Conservation (phyloP, 805 yeast genomes). For the Jamesozyma piceae region DNA sequence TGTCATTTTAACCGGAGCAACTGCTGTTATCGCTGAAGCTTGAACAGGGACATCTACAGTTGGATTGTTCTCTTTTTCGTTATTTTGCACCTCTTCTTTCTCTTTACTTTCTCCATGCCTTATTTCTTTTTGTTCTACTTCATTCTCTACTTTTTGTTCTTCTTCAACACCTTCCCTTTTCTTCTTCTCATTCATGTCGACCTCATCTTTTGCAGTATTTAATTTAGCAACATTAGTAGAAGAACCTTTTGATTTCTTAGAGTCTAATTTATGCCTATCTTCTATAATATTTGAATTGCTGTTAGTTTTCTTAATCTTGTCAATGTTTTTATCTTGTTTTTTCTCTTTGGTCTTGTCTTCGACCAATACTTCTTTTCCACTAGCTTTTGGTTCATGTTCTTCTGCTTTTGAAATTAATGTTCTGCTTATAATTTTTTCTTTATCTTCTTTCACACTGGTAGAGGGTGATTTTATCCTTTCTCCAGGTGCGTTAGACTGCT, state of each 20-base stretch:
- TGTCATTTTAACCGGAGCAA: slow-evolving; percentile 16
- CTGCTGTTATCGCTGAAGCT: not conserved
- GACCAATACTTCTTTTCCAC: not conserved
- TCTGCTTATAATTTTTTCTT: too few relatives aligned
- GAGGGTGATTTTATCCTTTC: not conserved
- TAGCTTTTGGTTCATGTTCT: not conserved
- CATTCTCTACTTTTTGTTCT: not conserved
- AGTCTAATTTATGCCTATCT: not conserved
- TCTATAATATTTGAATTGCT: not conserved
- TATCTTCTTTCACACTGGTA: not conserved
- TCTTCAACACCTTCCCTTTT: not conserved
- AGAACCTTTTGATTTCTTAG: not conserved
- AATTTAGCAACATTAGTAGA: not conserved
- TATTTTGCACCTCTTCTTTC: slow-evolving; percentile 1
- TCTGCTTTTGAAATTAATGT: too few relatives aligned
- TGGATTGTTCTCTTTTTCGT: slow-evolving; percentile 7
- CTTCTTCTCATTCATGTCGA: not conserved
- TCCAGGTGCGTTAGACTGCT: not conserved
- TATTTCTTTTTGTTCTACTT: not conserved
- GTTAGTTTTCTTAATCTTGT: not conserved
- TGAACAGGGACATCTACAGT: not conserved
- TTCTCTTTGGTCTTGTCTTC: not conserved
- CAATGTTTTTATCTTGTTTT: not conserved
- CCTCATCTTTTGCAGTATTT: not conserved
- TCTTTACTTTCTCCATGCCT: not conserved